Percentiles rank a stretch among this genome's conserved stretches.
These are phyloP conservation scores for Raffaelea arxii DNA, from an alignment of 2,329 filamentous ascomycete species.

Conservation along the genomic window DNA sequence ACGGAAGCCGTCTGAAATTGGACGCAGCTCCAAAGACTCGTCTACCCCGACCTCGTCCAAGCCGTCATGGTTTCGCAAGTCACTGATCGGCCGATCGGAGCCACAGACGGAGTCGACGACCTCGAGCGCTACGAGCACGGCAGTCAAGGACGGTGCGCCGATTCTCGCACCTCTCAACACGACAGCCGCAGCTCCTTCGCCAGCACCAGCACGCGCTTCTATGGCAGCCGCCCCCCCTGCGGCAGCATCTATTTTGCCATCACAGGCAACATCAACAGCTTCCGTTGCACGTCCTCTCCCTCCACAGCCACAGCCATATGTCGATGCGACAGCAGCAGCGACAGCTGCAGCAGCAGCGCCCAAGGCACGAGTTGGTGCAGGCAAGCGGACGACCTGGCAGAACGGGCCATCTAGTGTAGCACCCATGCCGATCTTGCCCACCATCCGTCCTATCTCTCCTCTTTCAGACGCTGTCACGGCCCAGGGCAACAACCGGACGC, in stretches of 20 bases:
- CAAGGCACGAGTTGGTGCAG: slow-evolving; percentile 43
- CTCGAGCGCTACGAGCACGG: not conserved
- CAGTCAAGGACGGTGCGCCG: slow-evolving; percentile 4
- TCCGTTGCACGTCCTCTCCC: slow-evolving; percentile 27
- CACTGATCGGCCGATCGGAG: slow-evolving; percentile 73
- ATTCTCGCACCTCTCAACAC: not conserved
- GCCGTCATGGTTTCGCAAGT: slow-evolving; percentile 95
- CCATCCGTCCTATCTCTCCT: slow-evolving; percentile 90
- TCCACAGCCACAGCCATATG: too few species aligned
- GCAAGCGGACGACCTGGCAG: slow-evolving; percentile 89
- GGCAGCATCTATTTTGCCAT: too few species aligned
- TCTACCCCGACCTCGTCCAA: slow-evolving; percentile 55
- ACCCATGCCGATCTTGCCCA: slow-evolving; percentile 92
- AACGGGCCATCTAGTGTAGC: slow-evolving; percentile 71
- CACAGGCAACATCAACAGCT: not conserved
- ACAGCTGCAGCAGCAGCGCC: slow-evolving; percentile 30
- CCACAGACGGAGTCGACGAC: slow-evolving; percentile 47
- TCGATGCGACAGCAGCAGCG: slow-evolving; percentile 25
- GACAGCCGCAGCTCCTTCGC: not conserved
- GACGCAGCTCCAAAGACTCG: slow-evolving; percentile 56
- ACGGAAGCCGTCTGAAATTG: slow-evolving; percentile 81
- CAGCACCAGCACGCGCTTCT: not conserved
- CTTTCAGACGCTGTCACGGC: slow-evolving; percentile 88
- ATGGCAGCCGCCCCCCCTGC: not conserved
- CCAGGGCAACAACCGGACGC: slow-evolving; percentile 62